phyloP scores from a whole-genome alignment of 2,329 filamentous ascomycete species.

The Monosporascus sp. region DNA sequence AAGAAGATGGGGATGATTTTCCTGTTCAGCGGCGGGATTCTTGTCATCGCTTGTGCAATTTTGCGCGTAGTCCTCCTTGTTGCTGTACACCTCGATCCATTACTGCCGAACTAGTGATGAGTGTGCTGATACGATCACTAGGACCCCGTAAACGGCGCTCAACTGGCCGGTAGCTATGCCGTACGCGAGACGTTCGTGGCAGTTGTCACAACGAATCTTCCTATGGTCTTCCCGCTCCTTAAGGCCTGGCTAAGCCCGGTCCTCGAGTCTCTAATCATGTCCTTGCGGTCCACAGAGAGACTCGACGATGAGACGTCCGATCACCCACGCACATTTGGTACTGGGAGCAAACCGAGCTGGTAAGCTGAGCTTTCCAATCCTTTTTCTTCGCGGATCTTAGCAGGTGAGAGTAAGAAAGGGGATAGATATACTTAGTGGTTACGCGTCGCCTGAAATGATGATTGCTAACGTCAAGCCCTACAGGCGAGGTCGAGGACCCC shows the following conservation, averaged over 20 bases:
- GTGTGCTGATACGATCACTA: conserved; percentile 11
- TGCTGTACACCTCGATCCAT: neutral
- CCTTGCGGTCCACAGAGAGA: conserved; percentile 31
- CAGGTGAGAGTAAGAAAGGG: no score
- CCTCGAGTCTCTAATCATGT: conserved; percentile 27
- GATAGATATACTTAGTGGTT: no score
- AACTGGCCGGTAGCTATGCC: conserved; percentile 36
- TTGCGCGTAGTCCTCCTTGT: conserved; percentile 33
- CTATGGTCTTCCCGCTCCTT: conserved; percentile 40
- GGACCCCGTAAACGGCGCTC: conserved; percentile 35
- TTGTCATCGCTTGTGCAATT: conserved; percentile 34
- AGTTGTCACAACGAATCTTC: conserved; percentile 37
- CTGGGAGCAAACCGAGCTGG: conserved; percentile 24
- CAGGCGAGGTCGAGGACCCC: conserved; percentile 23
- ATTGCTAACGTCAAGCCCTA: neutral
- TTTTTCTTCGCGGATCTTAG: no score
- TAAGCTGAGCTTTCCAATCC: conserved; percentile 6
- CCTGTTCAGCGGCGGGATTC: conserved; percentile 33
- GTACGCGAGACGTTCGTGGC: conserved; percentile 40
- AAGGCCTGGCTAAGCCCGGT: conserved; percentile 31
- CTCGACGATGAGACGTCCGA: conserved; percentile 30
- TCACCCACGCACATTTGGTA: conserved; percentile 36
- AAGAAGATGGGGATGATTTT: conserved; percentile 33
- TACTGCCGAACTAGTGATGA: neutral
- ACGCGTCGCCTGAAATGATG: no score